These are phyloP conservation scores for Fraxinus quadrangulata DNA, from an alignment of 257 asterid genomes.

Conservation along the genomic window DNA sequence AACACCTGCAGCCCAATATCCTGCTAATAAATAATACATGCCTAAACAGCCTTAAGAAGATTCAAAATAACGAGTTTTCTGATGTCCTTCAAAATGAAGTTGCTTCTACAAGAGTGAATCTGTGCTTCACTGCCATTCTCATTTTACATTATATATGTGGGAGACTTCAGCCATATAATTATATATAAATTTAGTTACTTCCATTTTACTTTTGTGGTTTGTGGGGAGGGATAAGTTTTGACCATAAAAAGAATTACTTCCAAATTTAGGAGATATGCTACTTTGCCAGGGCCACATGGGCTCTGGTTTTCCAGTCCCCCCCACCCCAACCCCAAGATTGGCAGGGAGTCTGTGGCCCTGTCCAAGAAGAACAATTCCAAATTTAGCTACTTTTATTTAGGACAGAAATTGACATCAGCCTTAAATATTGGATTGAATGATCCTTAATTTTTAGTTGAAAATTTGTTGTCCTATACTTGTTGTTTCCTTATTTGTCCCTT, in stretches of 20 bases:
- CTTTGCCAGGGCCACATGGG: too few species aligned
- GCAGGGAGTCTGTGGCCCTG: too few species aligned
- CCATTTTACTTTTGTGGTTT: too few species aligned
- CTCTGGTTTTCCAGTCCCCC: too few species aligned
- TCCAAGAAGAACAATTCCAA: neutral
- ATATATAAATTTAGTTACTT: neutral
- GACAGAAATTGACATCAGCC: neutral
- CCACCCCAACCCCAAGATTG: too few species aligned
- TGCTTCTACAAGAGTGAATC: neutral
- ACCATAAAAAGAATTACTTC: too few species aligned
- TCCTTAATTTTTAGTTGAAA: neutral
- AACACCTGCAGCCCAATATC: constrained; percentile 30
- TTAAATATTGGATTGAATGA: neutral
- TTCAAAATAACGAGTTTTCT: neutral
- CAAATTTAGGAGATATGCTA: too few species aligned
- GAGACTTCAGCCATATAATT: neutral
- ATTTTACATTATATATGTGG: neutral
- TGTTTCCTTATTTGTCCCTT: too few species aligned
- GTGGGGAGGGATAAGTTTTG: too few species aligned
- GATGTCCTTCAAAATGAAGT: neutral
- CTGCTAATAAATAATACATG: neutral
- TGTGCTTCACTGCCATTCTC: neutral
- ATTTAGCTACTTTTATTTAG: neutral
- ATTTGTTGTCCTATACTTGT: too few species aligned
- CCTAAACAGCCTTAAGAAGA: neutral